phyloP scores from a whole-genome alignment of 768 basidiomycete species.

The Phanerochaete sordida region DNA sequence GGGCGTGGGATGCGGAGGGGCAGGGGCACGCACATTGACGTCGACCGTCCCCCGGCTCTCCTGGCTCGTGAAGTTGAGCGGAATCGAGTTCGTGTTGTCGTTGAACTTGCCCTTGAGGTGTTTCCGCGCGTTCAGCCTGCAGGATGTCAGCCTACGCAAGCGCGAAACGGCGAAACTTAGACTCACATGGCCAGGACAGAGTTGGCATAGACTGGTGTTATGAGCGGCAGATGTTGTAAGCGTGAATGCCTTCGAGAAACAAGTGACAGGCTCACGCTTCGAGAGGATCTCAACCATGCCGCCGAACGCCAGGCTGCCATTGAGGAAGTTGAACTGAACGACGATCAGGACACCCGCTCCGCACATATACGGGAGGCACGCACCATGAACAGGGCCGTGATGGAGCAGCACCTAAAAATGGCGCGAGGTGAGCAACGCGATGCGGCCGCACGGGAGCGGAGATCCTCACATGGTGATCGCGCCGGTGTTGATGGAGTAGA shows the following conservation, averaged over 20 bases:
- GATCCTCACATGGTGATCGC: neutral
- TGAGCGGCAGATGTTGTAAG: no score
- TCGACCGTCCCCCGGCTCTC: neutral
- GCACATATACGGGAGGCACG: neutral
- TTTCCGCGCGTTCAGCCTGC: neutral
- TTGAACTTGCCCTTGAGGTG: neutral
- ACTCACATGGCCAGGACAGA: neutral
- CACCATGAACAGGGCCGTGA: neutral
- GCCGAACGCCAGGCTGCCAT: neutral
- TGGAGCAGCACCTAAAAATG: neutral
- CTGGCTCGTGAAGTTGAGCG: neutral
- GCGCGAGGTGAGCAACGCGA: neutral
- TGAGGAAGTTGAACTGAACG: neutral
- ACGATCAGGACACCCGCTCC: neutral
- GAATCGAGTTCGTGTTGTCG: neutral
- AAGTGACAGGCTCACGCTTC: neutral
- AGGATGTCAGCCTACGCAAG: neutral
- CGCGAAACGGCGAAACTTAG: neutral
- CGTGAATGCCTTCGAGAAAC: neutral
- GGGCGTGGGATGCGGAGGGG: neutral
- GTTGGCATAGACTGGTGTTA: constrained; percentile 1
- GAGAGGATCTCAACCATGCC: neutral
- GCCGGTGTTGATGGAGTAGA: neutral
- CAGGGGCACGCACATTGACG: neutral
- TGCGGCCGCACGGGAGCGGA: neutral